Base-by-base conservation (phyloP, 2,329 filamentous ascomycete genomes). In the Aphanoascus verrucosus region DNA sequence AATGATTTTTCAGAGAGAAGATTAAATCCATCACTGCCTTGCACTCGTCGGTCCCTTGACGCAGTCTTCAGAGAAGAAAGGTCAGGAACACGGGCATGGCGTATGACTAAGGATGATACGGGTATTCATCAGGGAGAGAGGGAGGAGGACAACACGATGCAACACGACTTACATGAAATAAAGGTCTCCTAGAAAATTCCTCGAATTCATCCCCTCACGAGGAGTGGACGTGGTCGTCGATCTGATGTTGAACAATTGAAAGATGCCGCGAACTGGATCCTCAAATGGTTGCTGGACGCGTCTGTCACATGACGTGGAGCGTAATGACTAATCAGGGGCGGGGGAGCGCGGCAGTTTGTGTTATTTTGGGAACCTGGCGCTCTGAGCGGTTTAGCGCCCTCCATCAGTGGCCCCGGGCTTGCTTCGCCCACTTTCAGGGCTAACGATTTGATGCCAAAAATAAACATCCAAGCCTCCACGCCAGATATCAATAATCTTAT, bases 91-190 rank as follows among this genome's bases (percentile, higher is more conserved):
- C 34, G 41, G 42, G 50, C 50, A 52, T 46, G 50, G 20, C 50
- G 31, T 52, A 28, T 40, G 50, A 46, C 50, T 52, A 52, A 52
- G 50, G 50, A 52, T 52, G 50, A 52, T 51, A 51, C 50, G 19
- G 31, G 19, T 7, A 17, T 52, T 52, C 50, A 52, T 52, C 50
- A 52, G 14, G n/a, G 12, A 42, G 19, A 41, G 5, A 14, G 9
- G 20, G 12, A 5, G 34, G 20, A 20, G n/a, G 7, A 17, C 14
- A 42, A 14, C 8, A 6, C 6, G 40, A 38, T 23, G 32, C 19
- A 44, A 5, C 6, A 15, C 34, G 3, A 49, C 47, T 49, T 49
- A 49, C 47, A 42, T 42, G 12, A 14, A 4, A 11, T n/a, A 28
- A 15, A 3, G 19, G 40, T 17, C 17, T n/a, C 11, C 14, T 5